phyloP scores from a whole-genome alignment of 306 rosid species.

The Coriaria nepalensis region DNA sequence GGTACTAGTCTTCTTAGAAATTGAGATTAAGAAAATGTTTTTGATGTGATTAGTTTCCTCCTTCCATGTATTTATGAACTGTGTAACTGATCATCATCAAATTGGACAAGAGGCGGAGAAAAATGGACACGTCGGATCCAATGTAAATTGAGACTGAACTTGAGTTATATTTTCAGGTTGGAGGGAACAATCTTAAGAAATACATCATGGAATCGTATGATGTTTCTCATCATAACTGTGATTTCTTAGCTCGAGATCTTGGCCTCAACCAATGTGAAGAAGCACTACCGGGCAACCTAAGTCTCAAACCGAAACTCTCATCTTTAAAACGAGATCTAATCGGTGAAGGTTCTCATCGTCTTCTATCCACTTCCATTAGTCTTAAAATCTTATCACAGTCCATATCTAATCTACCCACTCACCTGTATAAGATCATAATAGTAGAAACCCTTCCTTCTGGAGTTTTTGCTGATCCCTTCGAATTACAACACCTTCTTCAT shows the following conservation, averaged over 20 bases:
- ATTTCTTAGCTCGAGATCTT: conserved; percentile 38
- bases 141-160: too few species aligned
- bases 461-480: conserved; percentile 79
- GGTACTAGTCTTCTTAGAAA: too few species aligned
- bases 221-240: too few species aligned
- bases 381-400: conserved; percentile 19
- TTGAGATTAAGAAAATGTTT: too few species aligned
- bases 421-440: conserved; percentile 38
- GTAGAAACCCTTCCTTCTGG: conserved; percentile 69
- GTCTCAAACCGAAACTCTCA: conserved; percentile 23
- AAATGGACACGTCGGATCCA: too few species aligned
- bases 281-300: conserved; percentile 22
- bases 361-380: conserved; percentile 36
- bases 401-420: conserved; percentile 21
- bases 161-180: too few species aligned
- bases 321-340: conserved; percentile 31
- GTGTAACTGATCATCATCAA: too few species aligned
- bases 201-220: too few species aligned
- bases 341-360: conserved; percentile 77
- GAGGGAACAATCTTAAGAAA: too few species aligned
- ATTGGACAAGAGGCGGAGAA: too few species aligned
- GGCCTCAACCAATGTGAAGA: conserved; percentile 30
- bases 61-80: too few species aligned
- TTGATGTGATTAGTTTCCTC: too few species aligned
- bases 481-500: conserved; percentile 64